These are phyloP conservation scores for Calonectria pseudoreteaudii DNA, from an alignment of 2,329 filamentous ascomycete genomes.

Conservation along the genomic window DNA sequence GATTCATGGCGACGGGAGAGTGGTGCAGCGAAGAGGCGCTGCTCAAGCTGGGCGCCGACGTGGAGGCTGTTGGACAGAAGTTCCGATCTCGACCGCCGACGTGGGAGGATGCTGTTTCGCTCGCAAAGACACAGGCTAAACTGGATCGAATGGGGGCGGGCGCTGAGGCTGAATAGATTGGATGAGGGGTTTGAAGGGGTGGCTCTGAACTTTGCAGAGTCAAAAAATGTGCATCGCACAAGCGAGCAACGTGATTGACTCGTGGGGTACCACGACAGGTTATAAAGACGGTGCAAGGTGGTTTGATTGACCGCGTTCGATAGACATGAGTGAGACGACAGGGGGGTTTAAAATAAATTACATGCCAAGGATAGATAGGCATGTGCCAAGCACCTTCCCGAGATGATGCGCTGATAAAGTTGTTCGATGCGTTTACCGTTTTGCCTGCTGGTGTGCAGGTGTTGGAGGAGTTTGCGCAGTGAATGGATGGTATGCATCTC, in stretches of 20 bases:
- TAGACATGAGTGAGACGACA: neutral
- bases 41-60: conserved; percentile 61
- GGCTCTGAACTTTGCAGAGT: neutral
- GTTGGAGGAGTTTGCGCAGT: no score
- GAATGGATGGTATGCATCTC: neutral
- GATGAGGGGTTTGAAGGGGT: no score
- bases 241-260: neutral
- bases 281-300: no score
- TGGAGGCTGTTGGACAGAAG: conserved; percentile 51
- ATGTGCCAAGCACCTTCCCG: neutral
- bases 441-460: neutral
- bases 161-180: neutral
- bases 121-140: conserved; percentile 6
- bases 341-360: neutral
- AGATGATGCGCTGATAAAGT: neutral
- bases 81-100: conserved; percentile 11
- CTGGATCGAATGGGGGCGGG: conserved; percentile 3
- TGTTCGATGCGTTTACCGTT: neutral
- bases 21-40: conserved; percentile 64
- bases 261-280: neutral
- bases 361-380: no score
- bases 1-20: conserved; percentile 67
- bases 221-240: neutral
- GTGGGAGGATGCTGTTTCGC: conserved; percentile 19
- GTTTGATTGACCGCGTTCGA: neutral